Evolutionary conservation across 495 filamentous ascomycete species (phyloP).

Genomic region (Amphirosellinia nigrospora): DNA sequence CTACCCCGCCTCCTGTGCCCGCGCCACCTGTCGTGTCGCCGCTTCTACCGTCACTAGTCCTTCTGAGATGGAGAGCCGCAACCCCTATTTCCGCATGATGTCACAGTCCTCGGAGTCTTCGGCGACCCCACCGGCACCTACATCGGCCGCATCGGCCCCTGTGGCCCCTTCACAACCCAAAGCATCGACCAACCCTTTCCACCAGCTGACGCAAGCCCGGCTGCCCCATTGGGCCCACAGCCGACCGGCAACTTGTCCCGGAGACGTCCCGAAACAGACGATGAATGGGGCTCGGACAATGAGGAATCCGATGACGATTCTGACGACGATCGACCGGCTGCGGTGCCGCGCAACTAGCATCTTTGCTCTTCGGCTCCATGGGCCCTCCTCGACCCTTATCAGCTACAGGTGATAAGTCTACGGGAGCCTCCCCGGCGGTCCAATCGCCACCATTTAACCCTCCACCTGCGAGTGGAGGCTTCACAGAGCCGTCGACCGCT

Average conservation of each 20-base stretch:
- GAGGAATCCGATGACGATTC: constrained; percentile 75
- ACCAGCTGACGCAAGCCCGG: constrained; percentile 71
- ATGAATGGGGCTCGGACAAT: constrained; percentile 88
- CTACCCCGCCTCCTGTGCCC: constrained; percentile 53
- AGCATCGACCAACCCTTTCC: constrained; percentile 93
- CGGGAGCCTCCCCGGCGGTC: constrained; percentile 52
- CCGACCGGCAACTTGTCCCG: constrained; percentile 45
- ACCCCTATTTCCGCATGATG: constrained; percentile 60
- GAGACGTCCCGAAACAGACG: constrained; percentile 60
- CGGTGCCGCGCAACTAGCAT: constrained; percentile 90
- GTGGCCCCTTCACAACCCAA: constrained; percentile 52
- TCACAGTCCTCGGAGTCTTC: constrained; percentile 55
- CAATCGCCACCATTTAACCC: constrained; percentile 45
- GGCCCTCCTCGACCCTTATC: constrained; percentile 88
- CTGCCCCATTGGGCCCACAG: constrained; percentile 32
- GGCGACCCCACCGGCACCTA: constrained; percentile 50
- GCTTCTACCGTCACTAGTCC: constrained; percentile 52
- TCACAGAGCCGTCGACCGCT: constrained; percentile 43
- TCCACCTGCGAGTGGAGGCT: constrained; percentile 44
- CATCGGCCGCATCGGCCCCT: constrained; percentile 45
- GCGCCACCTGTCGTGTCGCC: constrained; percentile 48
- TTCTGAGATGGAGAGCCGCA: constrained; percentile 56
- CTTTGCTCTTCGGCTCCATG: constrained; percentile 96
- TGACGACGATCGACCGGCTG: constrained; percentile 73
- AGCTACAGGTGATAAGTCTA: constrained; percentile 73